These are phyloP conservation scores for Ophiobolus disseminans DNA, from an alignment of 2,329 filamentous ascomycete species.

Conservation along the genomic window DNA sequence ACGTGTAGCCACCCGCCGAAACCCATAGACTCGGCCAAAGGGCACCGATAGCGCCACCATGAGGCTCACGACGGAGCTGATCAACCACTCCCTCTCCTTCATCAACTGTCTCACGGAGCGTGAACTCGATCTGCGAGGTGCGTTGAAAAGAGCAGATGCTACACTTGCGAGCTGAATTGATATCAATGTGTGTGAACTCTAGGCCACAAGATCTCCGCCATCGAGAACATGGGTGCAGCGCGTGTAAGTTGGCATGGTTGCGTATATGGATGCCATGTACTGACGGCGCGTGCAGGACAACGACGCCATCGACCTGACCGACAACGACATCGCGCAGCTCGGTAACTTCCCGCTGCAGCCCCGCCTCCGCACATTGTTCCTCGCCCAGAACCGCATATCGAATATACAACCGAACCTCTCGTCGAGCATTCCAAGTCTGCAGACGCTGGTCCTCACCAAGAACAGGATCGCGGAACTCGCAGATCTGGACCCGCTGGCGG, in stretches of 20 bases:
- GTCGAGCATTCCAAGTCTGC: constrained; percentile 80
- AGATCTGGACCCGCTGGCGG: constrained; percentile 81
- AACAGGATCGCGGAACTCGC: constrained; percentile 86
- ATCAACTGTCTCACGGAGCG: constrained; percentile 98
- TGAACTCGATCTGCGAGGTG: constrained; percentile 99
- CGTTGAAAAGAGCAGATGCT: constrained; percentile 98
- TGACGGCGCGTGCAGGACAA: constrained; percentile 68
- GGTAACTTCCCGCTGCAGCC: constrained; percentile 93
- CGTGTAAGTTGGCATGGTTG: constrained; percentile 66
- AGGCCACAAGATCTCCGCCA: constrained; percentile 97
- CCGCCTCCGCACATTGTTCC: constrained; percentile 83
- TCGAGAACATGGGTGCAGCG: constrained; percentile 97
- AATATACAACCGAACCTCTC: constrained; percentile 79
- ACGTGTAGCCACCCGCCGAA: too few relatives aligned
- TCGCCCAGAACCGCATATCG: constrained; percentile 86
- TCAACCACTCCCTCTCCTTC: constrained; percentile 94
- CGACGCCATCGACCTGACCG: constrained; percentile 97
- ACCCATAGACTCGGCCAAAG: too few relatives aligned
- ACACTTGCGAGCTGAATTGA: constrained; percentile 89
- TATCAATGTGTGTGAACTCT: constrained; percentile 68
- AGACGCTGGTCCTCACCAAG: constrained; percentile 79
- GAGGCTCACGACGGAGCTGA: constrained; percentile 95
- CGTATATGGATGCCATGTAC: not conserved
- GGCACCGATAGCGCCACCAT: constrained; percentile 60
- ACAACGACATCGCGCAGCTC: constrained; percentile 92